Conservation (phyloP, 306 rosid species). For the Trifolium repens region DNA sequence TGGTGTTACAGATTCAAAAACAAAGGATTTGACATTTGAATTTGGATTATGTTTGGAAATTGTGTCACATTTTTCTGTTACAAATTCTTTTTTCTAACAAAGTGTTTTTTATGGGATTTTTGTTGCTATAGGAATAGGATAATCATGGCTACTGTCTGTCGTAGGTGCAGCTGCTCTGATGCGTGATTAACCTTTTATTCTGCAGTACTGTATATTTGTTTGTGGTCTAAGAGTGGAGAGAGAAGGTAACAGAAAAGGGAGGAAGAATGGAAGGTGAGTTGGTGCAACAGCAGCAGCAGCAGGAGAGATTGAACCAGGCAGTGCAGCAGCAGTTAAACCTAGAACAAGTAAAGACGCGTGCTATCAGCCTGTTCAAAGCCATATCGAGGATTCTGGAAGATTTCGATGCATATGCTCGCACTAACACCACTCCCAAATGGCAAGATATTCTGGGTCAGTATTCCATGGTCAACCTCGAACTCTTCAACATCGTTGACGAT, state of each 20-base stretch:
- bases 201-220: not conserved
- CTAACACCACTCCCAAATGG: conserved; percentile 90
- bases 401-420: conserved; percentile 73
- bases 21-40: conserved; percentile 40
- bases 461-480: conserved; percentile 94
- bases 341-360: conserved; percentile 78
- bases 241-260: not conserved
- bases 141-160: conserved; percentile 75
- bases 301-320: conserved; percentile 78
- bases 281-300: conserved; percentile 35
- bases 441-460: conserved; percentile 88
- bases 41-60: conserved; percentile 12
- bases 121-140: conserved; percentile 47
- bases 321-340: conserved; percentile 85
- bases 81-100: conserved; percentile 21
- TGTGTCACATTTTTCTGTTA: conserved; percentile 18
- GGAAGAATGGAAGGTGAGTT: conserved; percentile 57
- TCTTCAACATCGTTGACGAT: conserved; percentile 91
- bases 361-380: conserved; percentile 77
- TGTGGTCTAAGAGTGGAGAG: not conserved
- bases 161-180: conserved; percentile 84
- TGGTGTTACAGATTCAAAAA: not conserved
- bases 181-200: not conserved
- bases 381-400: conserved; percentile 86
- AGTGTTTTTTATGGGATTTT: not conserved